Evolutionary conservation across 352 stramenopile genomes (phyloP), one percentile per base, ranked within the genome.

Genomic region (Phytophthora fragariaefolia): DNA sequence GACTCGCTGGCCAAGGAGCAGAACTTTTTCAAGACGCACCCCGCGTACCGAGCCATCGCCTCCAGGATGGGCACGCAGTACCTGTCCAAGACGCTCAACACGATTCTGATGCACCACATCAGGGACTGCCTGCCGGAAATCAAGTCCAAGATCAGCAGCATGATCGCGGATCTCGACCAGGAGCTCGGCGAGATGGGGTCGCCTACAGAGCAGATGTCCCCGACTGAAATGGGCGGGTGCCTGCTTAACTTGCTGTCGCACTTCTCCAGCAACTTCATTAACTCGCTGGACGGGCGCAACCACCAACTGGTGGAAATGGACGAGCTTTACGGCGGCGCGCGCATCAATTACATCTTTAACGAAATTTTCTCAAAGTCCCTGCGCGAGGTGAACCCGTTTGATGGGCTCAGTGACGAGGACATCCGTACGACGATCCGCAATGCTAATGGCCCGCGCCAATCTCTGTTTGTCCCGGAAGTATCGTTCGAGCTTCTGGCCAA

Each of bases 41-140:
- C 98, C 8, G 82, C 94, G 3, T 99, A 99, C 72, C 80, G 95
- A 54, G 82, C 80, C 20, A 86, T 99, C 23, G 80, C 91, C 4
- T 90, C 87, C n/a, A 97, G 96, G 62, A 98, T 98, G 78, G 98
- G 98, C 23, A 99, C 97, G 23, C 79, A 89, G 63, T 99, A 98
- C 63, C 79, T 99, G 24, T 93, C 96, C 30, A 96, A 98, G 69
- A 98, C 83, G 56, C 90, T 99, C 42, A 99, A 99, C 79, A 96
- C 88, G 38, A 99, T 99, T 57, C 79, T 99, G 17, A 99, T 99
- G 92, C 92, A 99, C 77, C 97, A 99, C 80, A 99, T 99, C 75
- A 92, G 97, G 36, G 97, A 99, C 71, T 98, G 94, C 63, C 79
- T 99, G 23, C 98, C 98, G 0, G 97, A 99, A 43, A 97, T 99